These are phyloP conservation scores for Krasilnikovozyma curviuscula DNA, from an alignment of 768 basidiomycete species.

Conservation along the genomic window DNA sequence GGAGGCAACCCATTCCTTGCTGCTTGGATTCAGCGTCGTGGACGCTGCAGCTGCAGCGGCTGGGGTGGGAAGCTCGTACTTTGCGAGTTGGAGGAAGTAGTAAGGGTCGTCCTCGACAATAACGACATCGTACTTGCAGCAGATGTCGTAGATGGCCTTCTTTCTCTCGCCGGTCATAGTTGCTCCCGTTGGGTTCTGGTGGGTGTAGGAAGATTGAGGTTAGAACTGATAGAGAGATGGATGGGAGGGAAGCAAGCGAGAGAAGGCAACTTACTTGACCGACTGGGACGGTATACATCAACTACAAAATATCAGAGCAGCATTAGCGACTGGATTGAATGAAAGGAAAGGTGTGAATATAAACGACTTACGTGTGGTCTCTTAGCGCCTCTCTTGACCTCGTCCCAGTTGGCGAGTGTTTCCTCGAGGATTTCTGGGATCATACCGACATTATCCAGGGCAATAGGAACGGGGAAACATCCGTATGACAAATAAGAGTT, in stretches of 20 bases:
- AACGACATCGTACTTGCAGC: conserved; percentile 60
- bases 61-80: background rate
- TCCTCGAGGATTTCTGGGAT: conserved; percentile 40
- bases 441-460: conserved; percentile 56
- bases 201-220: too few relatives aligned
- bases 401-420: conserved; percentile 49
- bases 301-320: conserved; percentile 35
- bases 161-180: conserved; percentile 47
- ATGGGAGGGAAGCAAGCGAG: too few relatives aligned
- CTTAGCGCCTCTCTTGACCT: conserved; percentile 33
- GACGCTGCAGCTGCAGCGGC: background rate
- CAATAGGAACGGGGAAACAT: conserved; percentile 33
- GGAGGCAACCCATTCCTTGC: conserved; percentile 15
- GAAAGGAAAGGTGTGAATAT: conserved; percentile 1
- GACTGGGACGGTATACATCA: conserved; percentile 58
- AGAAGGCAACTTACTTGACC: too few relatives aligned
- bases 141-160: conserved; percentile 61
- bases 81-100: conserved; percentile 2
- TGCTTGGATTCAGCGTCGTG: conserved; percentile 2
- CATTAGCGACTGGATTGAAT: background rate
- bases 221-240: too few relatives aligned
- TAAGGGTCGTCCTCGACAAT: conserved; percentile 53
- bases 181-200: conserved; percentile 69
- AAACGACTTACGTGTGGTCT: conserved; percentile 31
- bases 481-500: conserved; percentile 2